Evolutionary conservation across 116 monocot genomes (phyloP).

Genomic region (Dioscorea cayenensis): DNA sequence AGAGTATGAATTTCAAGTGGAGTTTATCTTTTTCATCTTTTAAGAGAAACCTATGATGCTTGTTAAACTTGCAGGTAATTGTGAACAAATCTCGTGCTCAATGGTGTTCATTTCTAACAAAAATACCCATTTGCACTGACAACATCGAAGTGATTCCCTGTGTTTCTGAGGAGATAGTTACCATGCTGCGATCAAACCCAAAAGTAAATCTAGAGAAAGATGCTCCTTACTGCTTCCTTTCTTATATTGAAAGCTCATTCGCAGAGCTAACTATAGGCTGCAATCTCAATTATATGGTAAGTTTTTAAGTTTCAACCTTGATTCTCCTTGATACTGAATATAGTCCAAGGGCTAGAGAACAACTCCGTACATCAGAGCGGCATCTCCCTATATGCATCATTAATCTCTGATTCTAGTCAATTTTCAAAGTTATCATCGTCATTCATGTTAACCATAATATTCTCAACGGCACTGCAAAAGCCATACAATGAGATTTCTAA

Average conservation of each 20-base stretch:
- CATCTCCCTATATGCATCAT: neutral
- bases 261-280: constrained; percentile 80
- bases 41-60: neutral
- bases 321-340: neutral
- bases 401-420: neutral
- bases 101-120: constrained; percentile 45
- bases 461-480: neutral
- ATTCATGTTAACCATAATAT: neutral
- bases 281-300: constrained; percentile 75
- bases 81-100: constrained; percentile 84
- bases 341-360: no score
- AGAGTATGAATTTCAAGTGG: neutral
- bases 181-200: constrained; percentile 50
- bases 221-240: constrained; percentile 81
- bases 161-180: constrained; percentile 56
- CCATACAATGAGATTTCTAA: neutral
- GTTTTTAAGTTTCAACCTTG: constrained; percentile 3
- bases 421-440: no score
- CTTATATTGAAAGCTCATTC: constrained; percentile 56
- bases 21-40: neutral
- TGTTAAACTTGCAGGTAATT: constrained; percentile 54
- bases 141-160: constrained; percentile 74
- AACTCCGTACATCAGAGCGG: no score
- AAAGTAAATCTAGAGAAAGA: constrained; percentile 53
- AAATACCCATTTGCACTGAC: constrained; percentile 48